Conservation (phyloP, 345 rosid species). For the Dimocarpus longan region DNA sequence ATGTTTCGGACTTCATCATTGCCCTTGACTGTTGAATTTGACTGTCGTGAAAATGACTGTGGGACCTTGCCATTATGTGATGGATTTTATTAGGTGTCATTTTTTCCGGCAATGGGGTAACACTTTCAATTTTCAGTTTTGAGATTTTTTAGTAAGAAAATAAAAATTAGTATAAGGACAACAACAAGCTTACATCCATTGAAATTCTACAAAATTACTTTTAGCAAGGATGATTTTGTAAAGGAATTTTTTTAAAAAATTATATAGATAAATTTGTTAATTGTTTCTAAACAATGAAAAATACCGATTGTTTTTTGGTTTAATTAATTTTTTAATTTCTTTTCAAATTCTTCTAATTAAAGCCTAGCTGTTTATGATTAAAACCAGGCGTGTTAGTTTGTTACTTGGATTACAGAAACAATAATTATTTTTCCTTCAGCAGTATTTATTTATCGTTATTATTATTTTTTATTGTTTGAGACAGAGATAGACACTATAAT, state of each 20-base stretch:
- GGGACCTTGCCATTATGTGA: background rate
- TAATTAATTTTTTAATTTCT: too few relatives aligned
- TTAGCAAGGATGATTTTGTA: too few relatives aligned
- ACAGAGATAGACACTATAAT: background rate
- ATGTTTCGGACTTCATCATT: constrained; percentile 11
- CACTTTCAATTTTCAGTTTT: background rate
- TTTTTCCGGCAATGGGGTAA: background rate
- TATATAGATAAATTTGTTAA: background rate
- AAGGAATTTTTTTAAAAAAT: too few relatives aligned
- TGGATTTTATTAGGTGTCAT: background rate
- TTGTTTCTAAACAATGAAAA: too few relatives aligned
- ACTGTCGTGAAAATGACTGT: background rate
- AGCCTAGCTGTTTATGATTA: background rate
- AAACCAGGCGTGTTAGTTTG: background rate
- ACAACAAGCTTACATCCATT: too few relatives aligned
- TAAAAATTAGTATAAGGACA: too few relatives aligned
- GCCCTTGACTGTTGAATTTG: constrained; percentile 16
- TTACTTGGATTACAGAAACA: background rate
- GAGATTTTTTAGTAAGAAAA: background rate
- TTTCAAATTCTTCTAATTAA: too few relatives aligned
- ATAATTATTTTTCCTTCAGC: background rate
- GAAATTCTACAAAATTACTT: too few relatives aligned
- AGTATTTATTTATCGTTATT: background rate
- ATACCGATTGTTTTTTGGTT: too few relatives aligned
- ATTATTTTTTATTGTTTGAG: background rate